phyloP scores from a whole-genome alignment of 768 basidiomycete species.

The Kwoniella shandongensis region DNA sequence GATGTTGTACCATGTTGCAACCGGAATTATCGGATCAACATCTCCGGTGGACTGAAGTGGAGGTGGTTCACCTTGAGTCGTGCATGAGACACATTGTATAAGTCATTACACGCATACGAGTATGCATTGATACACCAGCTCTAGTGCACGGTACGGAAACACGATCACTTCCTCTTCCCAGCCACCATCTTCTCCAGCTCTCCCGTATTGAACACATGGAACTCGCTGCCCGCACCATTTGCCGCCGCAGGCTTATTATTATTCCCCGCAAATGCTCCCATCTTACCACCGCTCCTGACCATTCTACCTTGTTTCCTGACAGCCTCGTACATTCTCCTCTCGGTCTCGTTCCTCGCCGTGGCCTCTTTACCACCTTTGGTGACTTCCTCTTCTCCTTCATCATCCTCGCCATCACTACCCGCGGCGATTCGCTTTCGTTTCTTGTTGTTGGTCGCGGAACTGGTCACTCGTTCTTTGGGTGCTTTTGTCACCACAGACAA shows the following conservation, averaged over 20 bases:
- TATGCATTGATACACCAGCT: no score
- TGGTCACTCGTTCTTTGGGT: conserved; percentile 13
- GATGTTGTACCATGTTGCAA: background rate
- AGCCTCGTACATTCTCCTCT: conserved; percentile 79
- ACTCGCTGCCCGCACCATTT: conserved; percentile 43
- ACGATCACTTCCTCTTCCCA: conserved; percentile 18
- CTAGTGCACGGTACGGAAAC: no score
- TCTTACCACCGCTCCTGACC: conserved; percentile 70
- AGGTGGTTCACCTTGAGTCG: no score
- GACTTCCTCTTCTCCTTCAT: conserved; percentile 55
- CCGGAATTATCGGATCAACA: no score
- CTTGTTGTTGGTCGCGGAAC: conserved; percentile 21
- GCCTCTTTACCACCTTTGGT: conserved; percentile 39
- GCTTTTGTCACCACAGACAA: conserved; percentile 26
- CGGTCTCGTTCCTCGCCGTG: conserved; percentile 60
- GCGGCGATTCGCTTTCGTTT: conserved; percentile 38
- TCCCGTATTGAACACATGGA: conserved; percentile 47
- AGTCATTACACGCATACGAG: no score
- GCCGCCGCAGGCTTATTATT: conserved; percentile 3
- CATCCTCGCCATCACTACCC: conserved; percentile 49
- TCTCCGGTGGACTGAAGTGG: no score
- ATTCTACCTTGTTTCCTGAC: conserved; percentile 80
- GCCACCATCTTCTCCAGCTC: conserved; percentile 50
- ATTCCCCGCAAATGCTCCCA: conserved; percentile 44
- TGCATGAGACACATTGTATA: no score